Evolutionary conservation across 2,329 filamentous ascomycete genomes (phyloP).

Genomic region (Fusarium buxicola): DNA sequence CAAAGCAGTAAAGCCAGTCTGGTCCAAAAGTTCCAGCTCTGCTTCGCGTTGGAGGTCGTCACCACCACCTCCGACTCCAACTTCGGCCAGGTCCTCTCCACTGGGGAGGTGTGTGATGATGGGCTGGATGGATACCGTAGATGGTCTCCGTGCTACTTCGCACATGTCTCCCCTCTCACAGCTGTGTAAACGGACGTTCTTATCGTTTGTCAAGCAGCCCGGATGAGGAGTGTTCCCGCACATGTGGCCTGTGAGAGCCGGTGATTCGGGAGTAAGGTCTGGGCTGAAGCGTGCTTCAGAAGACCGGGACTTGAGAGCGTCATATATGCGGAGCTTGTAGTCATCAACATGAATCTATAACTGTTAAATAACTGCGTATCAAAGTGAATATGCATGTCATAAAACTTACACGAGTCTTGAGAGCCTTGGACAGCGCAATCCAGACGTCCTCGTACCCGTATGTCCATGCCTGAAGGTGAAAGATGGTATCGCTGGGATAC

Average conservation of each 20-base stretch:
- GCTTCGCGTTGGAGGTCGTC: constrained; percentile 77
- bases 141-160: constrained; percentile 56
- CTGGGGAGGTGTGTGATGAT: constrained; percentile 74
- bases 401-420: constrained; percentile 69
- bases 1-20: constrained; percentile 65
- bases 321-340: constrained; percentile 82
- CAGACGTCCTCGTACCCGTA: constrained; percentile 93
- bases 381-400: no score
- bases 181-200: constrained; percentile 79
- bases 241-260: constrained; percentile 77
- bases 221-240: constrained; percentile 77
- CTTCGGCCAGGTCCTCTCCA: constrained; percentile 75
- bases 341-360: constrained; percentile 80
- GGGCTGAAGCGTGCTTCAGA: constrained; percentile 54
- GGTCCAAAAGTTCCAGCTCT: constrained; percentile 70
- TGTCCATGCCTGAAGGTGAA: constrained; percentile 90
- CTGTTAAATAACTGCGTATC: constrained; percentile 2
- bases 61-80: constrained; percentile 82
- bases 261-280: constrained; percentile 67
- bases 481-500: constrained; percentile 80
- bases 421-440: constrained; percentile 78
- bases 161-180: constrained; percentile 82
- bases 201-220: constrained; percentile 77
- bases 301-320: constrained; percentile 64
- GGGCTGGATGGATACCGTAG: constrained; percentile 80